These are phyloP conservation scores for Fusarium burgessii DNA, from an alignment of 2,329 filamentous ascomycete species.

Conservation along the genomic window DNA sequence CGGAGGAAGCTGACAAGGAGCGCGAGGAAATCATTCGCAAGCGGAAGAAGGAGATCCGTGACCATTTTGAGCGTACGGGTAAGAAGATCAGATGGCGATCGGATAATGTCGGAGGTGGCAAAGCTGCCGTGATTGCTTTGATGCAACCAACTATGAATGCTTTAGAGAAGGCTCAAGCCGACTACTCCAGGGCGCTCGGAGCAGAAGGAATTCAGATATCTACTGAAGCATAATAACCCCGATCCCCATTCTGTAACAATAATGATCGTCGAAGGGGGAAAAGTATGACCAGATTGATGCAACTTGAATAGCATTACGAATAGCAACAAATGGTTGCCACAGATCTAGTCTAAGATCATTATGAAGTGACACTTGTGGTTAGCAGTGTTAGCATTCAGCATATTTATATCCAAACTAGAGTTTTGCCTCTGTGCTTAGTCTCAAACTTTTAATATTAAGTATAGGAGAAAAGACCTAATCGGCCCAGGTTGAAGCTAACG, in stretches of 20 bases:
- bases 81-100: conserved; percentile 79
- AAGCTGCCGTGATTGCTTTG: conserved; percentile 79
- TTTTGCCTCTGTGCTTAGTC: not conserved
- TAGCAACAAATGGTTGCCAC: not conserved
- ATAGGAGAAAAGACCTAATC: no score
- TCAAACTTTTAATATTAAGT: no score
- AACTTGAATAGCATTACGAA: not conserved
- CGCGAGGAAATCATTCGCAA: conserved; percentile 74
- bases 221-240: conserved; percentile 53
- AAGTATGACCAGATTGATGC: not conserved
- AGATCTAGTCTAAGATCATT: not conserved
- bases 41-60: conserved; percentile 76
- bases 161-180: conserved; percentile 75
- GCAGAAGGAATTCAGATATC: conserved; percentile 68
- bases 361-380: not conserved
- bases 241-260: not conserved
- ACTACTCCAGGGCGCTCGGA: conserved; percentile 78
- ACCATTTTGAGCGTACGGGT: conserved; percentile 77
- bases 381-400: not conserved
- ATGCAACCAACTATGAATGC: conserved; percentile 80
- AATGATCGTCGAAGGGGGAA: not conserved
- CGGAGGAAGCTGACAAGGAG: conserved; percentile 81
- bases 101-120: conserved; percentile 78
- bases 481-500: no score
- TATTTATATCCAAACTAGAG: not conserved